Evolutionary conservation across 768 basidiomycete genomes (phyloP).

Genomic region (Lanmaoa rubissima): DNA sequence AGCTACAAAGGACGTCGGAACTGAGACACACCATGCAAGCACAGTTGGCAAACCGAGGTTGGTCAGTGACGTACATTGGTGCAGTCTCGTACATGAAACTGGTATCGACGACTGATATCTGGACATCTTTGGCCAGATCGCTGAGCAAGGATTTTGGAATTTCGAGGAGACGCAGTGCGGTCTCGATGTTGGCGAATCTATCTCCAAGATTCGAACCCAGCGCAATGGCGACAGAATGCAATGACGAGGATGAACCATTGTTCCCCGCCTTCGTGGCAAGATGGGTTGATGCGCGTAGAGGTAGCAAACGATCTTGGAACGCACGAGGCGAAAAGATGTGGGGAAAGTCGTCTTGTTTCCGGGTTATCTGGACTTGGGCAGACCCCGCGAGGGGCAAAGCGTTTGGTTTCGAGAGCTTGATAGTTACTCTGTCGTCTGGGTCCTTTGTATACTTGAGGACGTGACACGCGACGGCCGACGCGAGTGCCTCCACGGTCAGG

Average conservation of each 20-base stretch:
- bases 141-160: constrained; percentile 35
- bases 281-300: neutral
- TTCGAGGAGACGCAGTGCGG: constrained; percentile 72
- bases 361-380: constrained; percentile 60
- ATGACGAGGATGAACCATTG: neutral
- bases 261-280: neutral
- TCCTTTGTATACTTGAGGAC: constrained; percentile 36
- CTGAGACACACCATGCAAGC: constrained; percentile 74
- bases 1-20: neutral
- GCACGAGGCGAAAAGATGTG: neutral
- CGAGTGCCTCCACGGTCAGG: constrained; percentile 70
- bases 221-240: constrained; percentile 61
- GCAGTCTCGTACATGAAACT: constrained; percentile 93
- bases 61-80: constrained; percentile 95
- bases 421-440: constrained; percentile 36
- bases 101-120: constrained; percentile 59
- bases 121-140: constrained; percentile 23
- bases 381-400: constrained; percentile 67
- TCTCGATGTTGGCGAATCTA: constrained; percentile 76
- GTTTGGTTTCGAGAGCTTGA: constrained; percentile 68
- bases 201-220: constrained; percentile 92
- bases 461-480: constrained; percentile 50
- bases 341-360: constrained; percentile 41
- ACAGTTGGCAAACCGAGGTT: constrained; percentile 86
- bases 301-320: neutral